Base-by-base conservation (phyloP, 108 stramenopile genomes). In the Cyclotella kingstonii region DNA sequence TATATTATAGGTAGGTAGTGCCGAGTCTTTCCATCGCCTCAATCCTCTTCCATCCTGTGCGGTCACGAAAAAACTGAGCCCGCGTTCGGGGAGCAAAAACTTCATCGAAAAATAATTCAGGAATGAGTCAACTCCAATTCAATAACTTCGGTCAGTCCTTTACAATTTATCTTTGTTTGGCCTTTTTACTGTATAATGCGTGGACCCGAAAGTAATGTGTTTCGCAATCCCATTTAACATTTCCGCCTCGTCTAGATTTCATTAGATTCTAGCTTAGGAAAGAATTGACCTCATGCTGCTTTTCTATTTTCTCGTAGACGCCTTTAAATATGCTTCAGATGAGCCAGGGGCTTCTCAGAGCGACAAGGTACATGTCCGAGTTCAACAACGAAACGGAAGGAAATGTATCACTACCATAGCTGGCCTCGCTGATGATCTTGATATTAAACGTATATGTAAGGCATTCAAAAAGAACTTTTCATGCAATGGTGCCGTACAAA, bases 371-470 rank as follows among this genome's bases (percentile, higher is more conserved):
- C 98, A 99, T 64, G 95, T 99, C 39, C 98, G 98, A 56, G 93
- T 98, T 45, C 97, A 98, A 76, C 98, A 97, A 82, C 93, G 98
- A 27, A 97, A 95, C 70, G 96, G 98, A 52, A 78, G 96, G 45
- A 99, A 99, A 78, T 98, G 97, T 85, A 99, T 98, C 77, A 97
- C 96, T n/a, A 96, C 97, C 1, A 81, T 98, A 5, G 89, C 95
- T 47, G 97, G 97, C 46, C 77, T 98, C 43, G 95, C 96, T 19
- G 96, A 97, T 63, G 98, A 99, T 72, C 90, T 99, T 33, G 98
- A 99, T 79, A 71, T 99, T 47, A 96, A 97, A 76, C 82, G 95
- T 50, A 99, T 99, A 77, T 95, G 95, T 81, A 97, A 97, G 73
- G 97, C 97, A 29, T 91, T 99, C 75, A 99, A 98, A 81, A 99